These are phyloP conservation scores for Fusarium nelsonii DNA, from an alignment of 2,329 filamentous ascomycete species.

Conservation along the genomic window DNA sequence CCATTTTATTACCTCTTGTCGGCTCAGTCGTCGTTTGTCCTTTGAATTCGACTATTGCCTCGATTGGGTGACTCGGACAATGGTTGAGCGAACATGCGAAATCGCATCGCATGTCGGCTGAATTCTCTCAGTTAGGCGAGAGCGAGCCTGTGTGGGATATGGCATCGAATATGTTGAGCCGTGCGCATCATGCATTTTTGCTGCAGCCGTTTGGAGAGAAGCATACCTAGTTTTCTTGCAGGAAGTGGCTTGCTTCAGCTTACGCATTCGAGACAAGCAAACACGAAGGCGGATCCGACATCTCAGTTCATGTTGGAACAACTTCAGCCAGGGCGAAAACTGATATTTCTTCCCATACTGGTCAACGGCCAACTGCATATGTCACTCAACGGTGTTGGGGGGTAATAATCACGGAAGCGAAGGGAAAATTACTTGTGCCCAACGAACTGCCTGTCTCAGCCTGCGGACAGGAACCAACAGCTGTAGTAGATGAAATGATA, in stretches of 20 bases:
- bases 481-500: conserved; percentile 23
- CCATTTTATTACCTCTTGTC: conserved; percentile 7
- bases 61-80: conserved; percentile 1
- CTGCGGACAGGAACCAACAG: conserved; percentile 52
- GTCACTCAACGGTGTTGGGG: neutral
- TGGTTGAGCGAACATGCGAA: conserved; percentile 1
- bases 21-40: neutral
- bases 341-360: conserved; percentile 1
- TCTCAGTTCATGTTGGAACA: conserved; percentile 2
- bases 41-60: conserved; percentile 14
- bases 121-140: neutral
- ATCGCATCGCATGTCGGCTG: neutral
- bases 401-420: conserved; percentile 16
- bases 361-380: conserved; percentile 12
- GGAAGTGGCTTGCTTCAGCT: conserved; percentile 27
- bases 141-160: neutral
- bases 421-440: conserved; percentile 7
- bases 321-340: neutral
- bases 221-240: conserved; percentile 14
- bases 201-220: conserved; percentile 20
- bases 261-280: conserved; percentile 15
- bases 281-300: conserved; percentile 21
- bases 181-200: conserved; percentile 10
- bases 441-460: conserved; percentile 49
- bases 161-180: conserved; percentile 14